Evolutionary conservation across 1,284 basidiomycete genomes (phyloP).

Genomic region (Abortiporus biennis): DNA sequence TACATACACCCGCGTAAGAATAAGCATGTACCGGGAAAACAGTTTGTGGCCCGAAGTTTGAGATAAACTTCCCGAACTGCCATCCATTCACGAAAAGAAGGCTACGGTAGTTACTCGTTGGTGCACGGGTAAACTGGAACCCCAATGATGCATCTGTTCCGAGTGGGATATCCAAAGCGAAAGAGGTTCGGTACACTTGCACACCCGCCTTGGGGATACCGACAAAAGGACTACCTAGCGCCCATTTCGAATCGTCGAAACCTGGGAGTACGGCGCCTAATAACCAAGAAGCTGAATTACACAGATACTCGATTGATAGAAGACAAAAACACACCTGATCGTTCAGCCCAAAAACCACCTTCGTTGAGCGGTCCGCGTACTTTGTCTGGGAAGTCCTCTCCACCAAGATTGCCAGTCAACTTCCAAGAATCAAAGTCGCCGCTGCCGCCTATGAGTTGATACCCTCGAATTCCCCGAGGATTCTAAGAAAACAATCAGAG

Average conservation of each 20-base stretch:
- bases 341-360: conserved; percentile 43
- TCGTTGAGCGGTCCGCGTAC: conserved; percentile 42
- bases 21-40: background rate
- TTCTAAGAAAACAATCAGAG: background rate
- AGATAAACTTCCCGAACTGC: background rate
- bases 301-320: background rate
- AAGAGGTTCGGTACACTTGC: background rate
- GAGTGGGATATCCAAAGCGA: too few species aligned
- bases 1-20: background rate
- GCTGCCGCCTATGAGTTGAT: conserved; percentile 27
- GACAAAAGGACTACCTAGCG: background rate
- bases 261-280: background rate
- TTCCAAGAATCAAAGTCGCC: conserved; percentile 36
- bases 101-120: background rate
- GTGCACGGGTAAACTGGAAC: background rate
- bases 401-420: conserved; percentile 37
- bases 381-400: conserved; percentile 25
- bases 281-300: background rate
- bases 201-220: background rate
- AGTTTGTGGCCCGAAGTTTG: background rate
- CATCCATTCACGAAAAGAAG: background rate
- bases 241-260: background rate
- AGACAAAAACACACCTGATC: conserved; percentile 23
- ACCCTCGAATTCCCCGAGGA: conserved; percentile 42
- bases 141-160: background rate